A percentile compares a stretch with the other conserved stretches of the same genome.
Conservation (phyloP, 176 grass and related monocot genomes). For the Aegilops bicornis region DNA sequence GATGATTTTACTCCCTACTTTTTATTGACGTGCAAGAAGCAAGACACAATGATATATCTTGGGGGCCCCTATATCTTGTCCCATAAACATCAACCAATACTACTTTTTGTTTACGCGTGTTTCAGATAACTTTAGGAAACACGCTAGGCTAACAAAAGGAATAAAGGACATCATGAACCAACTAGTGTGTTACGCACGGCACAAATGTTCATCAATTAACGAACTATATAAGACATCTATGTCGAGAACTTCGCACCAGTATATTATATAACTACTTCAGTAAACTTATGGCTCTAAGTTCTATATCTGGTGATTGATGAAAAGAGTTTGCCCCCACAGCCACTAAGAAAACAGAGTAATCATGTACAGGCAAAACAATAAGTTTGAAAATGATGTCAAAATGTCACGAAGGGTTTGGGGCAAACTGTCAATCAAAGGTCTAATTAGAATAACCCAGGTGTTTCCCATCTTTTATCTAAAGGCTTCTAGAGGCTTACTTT, state of each 20-base stretch:
- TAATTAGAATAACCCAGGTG: background rate
- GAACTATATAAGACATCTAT: background rate
- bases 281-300: background rate
- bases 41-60: slow-evolving; percentile 21
- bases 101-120: background rate
- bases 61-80: background rate
- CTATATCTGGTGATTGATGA: background rate
- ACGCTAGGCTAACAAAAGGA: background rate
- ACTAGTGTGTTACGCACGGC: background rate
- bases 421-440: slow-evolving; percentile 11
- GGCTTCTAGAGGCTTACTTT: slow-evolving; percentile 50
- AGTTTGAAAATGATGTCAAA: background rate
- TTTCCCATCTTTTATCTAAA: slow-evolving; percentile 28
- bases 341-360: background rate
- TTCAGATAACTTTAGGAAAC: background rate
- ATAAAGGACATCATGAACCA: background rate
- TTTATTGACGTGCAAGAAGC: background rate
- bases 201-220: background rate
- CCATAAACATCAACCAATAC: background rate
- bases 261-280: slow-evolving; percentile 4
- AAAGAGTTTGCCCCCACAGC: background rate
- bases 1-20: background rate
- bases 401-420: background rate
- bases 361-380: background rate
- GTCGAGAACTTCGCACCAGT: background rate